These are phyloP conservation scores for Hyphopichia burtonii DNA, from an alignment of 1,139 yeast species.

Conservation along the genomic window DNA sequence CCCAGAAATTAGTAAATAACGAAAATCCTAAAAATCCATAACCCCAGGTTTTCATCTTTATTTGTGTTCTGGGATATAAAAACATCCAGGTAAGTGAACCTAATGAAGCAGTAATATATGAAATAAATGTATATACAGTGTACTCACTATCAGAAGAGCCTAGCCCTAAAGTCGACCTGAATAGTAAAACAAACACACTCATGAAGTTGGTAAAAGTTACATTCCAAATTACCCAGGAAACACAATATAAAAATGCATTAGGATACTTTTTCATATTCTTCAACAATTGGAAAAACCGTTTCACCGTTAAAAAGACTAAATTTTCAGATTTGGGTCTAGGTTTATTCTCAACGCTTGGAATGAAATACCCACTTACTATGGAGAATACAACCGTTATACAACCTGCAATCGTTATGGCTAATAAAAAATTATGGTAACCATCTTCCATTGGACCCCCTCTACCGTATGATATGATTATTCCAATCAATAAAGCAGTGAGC, in stretches of 20 bases:
- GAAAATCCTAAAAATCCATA: constrained; percentile 31
- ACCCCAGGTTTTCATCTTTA: constrained; percentile 36
- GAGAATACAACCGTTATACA: constrained; percentile 31
- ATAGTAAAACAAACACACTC: constrained; percentile 37
- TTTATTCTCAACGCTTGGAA: constrained; percentile 34
- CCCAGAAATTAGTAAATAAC: constrained; percentile 41
- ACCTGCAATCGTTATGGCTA: constrained; percentile 45
- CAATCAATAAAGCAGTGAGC: constrained; percentile 36
- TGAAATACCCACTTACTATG: constrained; percentile 22
- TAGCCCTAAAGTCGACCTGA: constrained; percentile 41
- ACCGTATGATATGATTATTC: constrained; percentile 36
- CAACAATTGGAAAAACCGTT: constrained; percentile 23
- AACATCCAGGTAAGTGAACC: constrained; percentile 44
- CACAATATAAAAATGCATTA: constrained; percentile 37
- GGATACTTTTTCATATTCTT: constrained; percentile 30
- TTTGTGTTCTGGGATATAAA: constrained; percentile 23
- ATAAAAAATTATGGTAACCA: constrained; percentile 35
- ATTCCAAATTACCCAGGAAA: constrained; percentile 49
- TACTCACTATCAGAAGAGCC: constrained; percentile 41
- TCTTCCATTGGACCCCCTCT: constrained; percentile 24
- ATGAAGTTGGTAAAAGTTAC: constrained; percentile 37
- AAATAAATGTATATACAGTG: constrained; percentile 41
- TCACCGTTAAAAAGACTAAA: constrained; percentile 23
- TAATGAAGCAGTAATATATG: constrained; percentile 31
- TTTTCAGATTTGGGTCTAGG: constrained; percentile 23